Evolutionary conservation across 2,329 filamentous ascomycete species (phyloP), one percentile per base, ranked within the genome.

Genomic region (Venturia effusa): DNA sequence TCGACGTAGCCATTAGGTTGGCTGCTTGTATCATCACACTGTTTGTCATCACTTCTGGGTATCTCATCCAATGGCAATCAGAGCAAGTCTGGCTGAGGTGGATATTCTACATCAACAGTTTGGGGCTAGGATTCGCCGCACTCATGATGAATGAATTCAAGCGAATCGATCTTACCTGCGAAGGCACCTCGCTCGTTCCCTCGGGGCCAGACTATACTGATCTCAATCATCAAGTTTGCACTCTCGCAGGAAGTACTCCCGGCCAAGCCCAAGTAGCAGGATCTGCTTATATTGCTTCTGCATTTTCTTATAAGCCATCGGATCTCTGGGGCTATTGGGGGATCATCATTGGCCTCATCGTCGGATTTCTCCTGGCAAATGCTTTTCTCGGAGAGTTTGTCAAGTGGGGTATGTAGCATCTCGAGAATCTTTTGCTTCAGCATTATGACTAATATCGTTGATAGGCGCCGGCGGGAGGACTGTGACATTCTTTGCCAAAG

Each of bases 131-230:
- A 0, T 95, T 96, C 71, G 83, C 87, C 13, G 79, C 85, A 1
- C 75, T 96, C 75, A 94, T 96, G 89, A 84, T 89, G 69, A 96
- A 96, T 70, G 92, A 96, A 71, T 96, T 96, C 70, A 80, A 81
- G 41, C 77, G 83, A 13, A 79, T 89, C 51, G 80, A 86, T 34
- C 78, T 96, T 72, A 85, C 82, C 0, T 96, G 92, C 70, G 84
- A 83, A 0, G 78, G 79, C 1, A 80, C 83, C 55, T 89, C 85
- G 0, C 77, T 96, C 4, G 80, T 96, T 24, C 91, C 91, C 0
- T 83, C 79, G 3, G 91, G 90, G 0, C 79, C 83, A 0, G 83
- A 81, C 0, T 95, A 96, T 69, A 79, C 76, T 65, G 81, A 92
- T 66, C 85, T 92, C 70, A 79, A 83, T 48, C 79, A 92, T 69